Base-by-base conservation (phyloP, 2,329 filamentous ascomycete genomes). In the Teratosphaeria epicoccoides region DNA sequence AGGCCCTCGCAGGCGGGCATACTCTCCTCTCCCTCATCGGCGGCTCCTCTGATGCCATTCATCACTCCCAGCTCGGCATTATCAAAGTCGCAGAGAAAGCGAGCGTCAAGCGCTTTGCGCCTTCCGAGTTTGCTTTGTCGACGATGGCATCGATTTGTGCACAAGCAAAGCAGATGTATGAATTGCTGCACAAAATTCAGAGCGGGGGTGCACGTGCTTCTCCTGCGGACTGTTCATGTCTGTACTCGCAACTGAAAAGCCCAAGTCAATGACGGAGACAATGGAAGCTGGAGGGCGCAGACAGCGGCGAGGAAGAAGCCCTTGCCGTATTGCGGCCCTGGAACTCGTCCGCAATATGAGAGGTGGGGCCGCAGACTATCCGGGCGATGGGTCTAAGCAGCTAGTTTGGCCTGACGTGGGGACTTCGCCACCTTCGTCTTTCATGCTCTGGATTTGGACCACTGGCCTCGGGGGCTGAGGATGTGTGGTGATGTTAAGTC, bases 91-190 rank as follows among this genome's bases (percentile, higher is more conserved):
- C 79, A 20, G 68, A 78, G 33, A 75, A 75, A 6, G 79, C 79
- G 0, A 78, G 79, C 0, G 81, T 84, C 6, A 76, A 76, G 57
- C 73, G 79, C 6, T 83, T 80, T 59, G 72, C 81, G 0, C 79
- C 80, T 1, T 78, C 76, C 44, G 82, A 85, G 56, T 84, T 74
- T 55, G 74, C 63, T 2, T 52, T 56, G 4, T 33, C 26, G 2
- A 52, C 51, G 58, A 60, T n/a, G 57, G 55, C 17, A 51, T 65
- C 12, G 61, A 64, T 29, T 28, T 61, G 20, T 66, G 61, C 47
- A 49, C 43, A 6, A 47, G 50, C 11, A 65, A 66, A 50, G 55
- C 52, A 5, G 50, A 49, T 1, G 62, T 65, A 1, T 63, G 63
- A 60, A 47, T 58, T 6, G 60, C 57, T 0, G 54, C 56, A 10